Evolutionary conservation across 2,329 filamentous ascomycete genomes (phyloP).

Genomic region (Annulohypoxylon truncatum): DNA sequence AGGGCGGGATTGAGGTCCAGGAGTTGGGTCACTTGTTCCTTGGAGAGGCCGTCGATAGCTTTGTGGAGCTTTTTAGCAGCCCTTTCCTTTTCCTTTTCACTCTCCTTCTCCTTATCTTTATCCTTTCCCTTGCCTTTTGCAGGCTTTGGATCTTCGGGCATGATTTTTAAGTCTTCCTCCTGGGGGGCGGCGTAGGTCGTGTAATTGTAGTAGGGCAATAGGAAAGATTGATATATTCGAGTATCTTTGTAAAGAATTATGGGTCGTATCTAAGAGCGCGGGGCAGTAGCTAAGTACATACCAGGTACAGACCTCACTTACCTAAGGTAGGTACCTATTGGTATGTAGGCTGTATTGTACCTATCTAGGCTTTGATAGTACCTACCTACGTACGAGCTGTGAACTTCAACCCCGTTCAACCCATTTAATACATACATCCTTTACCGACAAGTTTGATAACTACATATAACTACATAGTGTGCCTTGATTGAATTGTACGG

Average conservation of each 20-base stretch:
- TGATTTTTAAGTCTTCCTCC: slow-evolving; percentile 33
- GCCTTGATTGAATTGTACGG: no score
- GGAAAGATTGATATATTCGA: slow-evolving; percentile 15
- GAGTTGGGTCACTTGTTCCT: slow-evolving; percentile 72
- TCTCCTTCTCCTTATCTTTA: slow-evolving; percentile 57
- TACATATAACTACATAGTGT: no score
- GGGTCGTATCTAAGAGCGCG: slow-evolving; percentile 3
- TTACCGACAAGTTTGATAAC: neutral
- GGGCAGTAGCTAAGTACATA: slow-evolving; percentile 13
- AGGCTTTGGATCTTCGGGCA: slow-evolving; percentile 71
- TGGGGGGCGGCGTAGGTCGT: neutral
- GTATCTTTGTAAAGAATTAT: neutral
- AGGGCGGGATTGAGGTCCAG: slow-evolving; percentile 79
- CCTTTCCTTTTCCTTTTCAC: slow-evolving; percentile 59
- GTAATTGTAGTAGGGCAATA: neutral
- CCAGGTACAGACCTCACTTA: neutral
- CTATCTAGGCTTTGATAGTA: no score
- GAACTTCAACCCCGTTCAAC: slow-evolving; percentile 13
- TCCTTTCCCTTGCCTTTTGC: slow-evolving; percentile 62
- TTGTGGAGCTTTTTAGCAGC: slow-evolving; percentile 66
- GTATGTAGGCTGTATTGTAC: no score
- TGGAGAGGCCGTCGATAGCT: slow-evolving; percentile 64
- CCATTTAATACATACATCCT: slow-evolving; percentile 2
- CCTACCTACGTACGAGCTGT: neutral
- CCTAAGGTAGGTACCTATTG: neutral